These are phyloP conservation scores for Aspergillus sojae DNA, from an alignment of 2,329 filamentous ascomycete genomes.

Conservation along the genomic window DNA sequence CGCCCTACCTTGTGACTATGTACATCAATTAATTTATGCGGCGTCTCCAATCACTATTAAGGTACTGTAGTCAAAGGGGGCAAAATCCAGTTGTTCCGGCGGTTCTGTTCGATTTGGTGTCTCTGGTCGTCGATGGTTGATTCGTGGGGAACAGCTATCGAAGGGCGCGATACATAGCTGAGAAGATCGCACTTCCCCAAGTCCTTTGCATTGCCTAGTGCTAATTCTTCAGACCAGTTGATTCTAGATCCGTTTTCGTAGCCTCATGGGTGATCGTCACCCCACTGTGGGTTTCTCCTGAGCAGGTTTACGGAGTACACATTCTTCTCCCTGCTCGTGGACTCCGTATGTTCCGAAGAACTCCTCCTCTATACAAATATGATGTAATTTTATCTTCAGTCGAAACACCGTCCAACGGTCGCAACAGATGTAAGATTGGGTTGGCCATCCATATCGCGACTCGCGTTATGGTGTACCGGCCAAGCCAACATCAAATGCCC, in stretches of 20 bases:
- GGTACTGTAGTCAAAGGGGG: background rate
- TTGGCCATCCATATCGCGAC: background rate
- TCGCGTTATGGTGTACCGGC: background rate
- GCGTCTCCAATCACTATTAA: too few species aligned
- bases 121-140: too few species aligned
- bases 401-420: too few species aligned
- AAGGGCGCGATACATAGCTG: background rate
- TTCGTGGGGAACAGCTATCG: background rate
- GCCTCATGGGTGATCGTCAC: background rate
- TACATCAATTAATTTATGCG: too few species aligned
- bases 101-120: background rate
- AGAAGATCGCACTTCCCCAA: background rate
- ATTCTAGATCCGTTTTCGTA: background rate
- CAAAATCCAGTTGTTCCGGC: background rate
- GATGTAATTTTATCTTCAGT: background rate
- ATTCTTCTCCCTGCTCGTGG: background rate
- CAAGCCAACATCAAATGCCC: background rate
- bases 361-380: background rate
- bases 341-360: background rate
- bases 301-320: background rate
- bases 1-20: too few species aligned
- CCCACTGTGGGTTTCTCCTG: background rate
- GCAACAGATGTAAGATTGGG: too few species aligned
- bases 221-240: background rate
- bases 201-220: background rate